These are phyloP conservation scores for Potentilla sterilis DNA, from an alignment of 306 rosid genomes.

Conservation along the genomic window DNA sequence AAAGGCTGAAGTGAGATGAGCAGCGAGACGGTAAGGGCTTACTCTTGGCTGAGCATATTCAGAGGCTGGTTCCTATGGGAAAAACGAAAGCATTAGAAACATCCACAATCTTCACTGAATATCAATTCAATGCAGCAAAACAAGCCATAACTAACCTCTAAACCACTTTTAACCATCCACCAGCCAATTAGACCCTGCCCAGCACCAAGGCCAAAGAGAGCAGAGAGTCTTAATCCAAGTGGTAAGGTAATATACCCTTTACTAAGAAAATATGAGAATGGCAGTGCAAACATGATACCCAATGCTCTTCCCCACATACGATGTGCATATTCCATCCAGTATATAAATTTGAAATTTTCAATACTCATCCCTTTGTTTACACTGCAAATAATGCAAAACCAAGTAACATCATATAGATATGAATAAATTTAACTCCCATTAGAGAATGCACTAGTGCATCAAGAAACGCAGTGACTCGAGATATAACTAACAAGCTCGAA, in stretches of 20 bases:
- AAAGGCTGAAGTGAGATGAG: slow-evolving; percentile 96
- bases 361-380: slow-evolving; percentile 46
- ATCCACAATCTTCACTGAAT: not conserved
- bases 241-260: slow-evolving; percentile 77
- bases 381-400: slow-evolving; percentile 27
- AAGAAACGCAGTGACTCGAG: not conserved
- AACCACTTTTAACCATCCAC: slow-evolving; percentile 98
- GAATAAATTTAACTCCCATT: not conserved
- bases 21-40: slow-evolving; percentile 96
- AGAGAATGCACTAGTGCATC: not conserved
- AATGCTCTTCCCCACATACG: slow-evolving; percentile 96
- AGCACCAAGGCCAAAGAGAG: slow-evolving; percentile 75
- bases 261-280: slow-evolving; percentile 87
- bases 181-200: slow-evolving; percentile 91
- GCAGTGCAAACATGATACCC: slow-evolving; percentile 79
- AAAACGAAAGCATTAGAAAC: slow-evolving; percentile 21
- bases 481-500: slow-evolving; percentile 36
- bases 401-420: not conserved
- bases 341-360: slow-evolving; percentile 48
- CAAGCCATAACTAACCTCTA: slow-evolving; percentile 33
- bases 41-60: slow-evolving; percentile 91
- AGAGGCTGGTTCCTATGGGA: slow-evolving; percentile 72
- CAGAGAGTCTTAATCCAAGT: slow-evolving; percentile 71
- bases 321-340: slow-evolving; percentile 81
- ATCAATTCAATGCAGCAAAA: slow-evolving; percentile 25